Conservation (phyloP, 768 basidiomycete species). For the Trichaptum fuscoviolaceum region DNA sequence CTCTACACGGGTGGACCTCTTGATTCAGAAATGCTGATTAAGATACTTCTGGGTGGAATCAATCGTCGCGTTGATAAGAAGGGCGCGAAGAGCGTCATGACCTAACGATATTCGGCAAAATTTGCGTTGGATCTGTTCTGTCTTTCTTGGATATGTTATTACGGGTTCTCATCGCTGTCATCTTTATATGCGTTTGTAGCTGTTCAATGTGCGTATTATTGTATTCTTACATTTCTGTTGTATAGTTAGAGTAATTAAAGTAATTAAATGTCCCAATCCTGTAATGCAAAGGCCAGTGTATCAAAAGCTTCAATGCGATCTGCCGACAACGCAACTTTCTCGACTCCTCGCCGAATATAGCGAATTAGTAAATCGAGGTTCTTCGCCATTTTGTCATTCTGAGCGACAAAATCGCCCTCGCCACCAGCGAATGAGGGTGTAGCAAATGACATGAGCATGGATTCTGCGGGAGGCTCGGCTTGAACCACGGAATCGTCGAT, state of each 20-base stretch:
- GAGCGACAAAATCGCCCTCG: constrained; percentile 33
- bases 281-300: constrained; percentile 67
- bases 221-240: constrained; percentile 2
- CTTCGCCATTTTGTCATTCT: constrained; percentile 56
- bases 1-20: constrained; percentile 41
- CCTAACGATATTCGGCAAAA: not conserved
- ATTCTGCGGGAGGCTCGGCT: constrained; percentile 10
- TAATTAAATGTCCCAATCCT: constrained; percentile 62
- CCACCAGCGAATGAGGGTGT: constrained; percentile 35
- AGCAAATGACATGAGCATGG: constrained; percentile 34
- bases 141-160: not conserved
- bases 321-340: constrained; percentile 59
- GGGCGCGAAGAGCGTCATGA: constrained; percentile 14
- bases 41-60: constrained; percentile 63
- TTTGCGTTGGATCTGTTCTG: not conserved
- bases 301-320: constrained; percentile 61
- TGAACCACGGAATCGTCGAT: constrained; percentile 7
- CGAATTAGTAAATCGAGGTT: constrained; percentile 70
- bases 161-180: not conserved
- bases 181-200: not conserved
- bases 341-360: constrained; percentile 63
- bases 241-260: not conserved
- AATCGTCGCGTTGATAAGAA: constrained; percentile 46
- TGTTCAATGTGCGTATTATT: constrained; percentile 4
- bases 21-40: constrained; percentile 45